A percentile compares a stretch with the other conserved stretches of the same genome.
Conservation (phyloP, 352 stramenopile species). For the Pythium dissotocum region DNA sequence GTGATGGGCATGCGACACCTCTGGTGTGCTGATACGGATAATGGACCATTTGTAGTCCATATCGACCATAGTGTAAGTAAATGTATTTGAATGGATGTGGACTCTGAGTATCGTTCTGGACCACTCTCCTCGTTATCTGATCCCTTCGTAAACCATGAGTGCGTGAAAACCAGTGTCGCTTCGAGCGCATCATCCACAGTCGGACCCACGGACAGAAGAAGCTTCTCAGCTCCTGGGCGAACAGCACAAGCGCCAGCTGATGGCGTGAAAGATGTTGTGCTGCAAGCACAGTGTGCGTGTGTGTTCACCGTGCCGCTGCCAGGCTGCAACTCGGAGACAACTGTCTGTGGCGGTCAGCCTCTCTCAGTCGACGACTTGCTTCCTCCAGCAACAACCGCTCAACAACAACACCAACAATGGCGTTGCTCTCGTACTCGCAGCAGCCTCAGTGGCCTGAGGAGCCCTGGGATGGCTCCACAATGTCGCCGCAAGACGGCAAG, state of each 20-base stretch:
- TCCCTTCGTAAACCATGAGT: background rate
- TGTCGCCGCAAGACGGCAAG: constrained; percentile 32
- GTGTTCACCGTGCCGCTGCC: background rate
- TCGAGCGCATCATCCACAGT: background rate
- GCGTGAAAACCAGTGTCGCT: background rate
- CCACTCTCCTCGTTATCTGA: too few species aligned
- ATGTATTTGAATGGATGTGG: too few species aligned
- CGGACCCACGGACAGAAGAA: background rate
- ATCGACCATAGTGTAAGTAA: too few species aligned
- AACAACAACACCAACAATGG: background rate
- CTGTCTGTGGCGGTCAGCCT: too few species aligned
- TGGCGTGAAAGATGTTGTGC: background rate
- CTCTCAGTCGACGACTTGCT: background rate
- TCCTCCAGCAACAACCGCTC: background rate
- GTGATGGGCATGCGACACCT: background rate
- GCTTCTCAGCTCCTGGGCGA: too few species aligned
- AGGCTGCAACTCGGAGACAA: too few species aligned
- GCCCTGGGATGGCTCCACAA: constrained; percentile 17
- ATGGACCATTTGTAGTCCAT: too few species aligned
- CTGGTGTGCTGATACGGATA: too few species aligned
- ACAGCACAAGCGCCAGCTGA: background rate
- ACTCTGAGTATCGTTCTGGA: too few species aligned
- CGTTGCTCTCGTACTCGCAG: constrained; percentile 2
- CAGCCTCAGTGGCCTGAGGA: background rate
- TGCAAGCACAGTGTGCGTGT: background rate